These are phyloP conservation scores for Camillea tinctor DNA, from an alignment of 2,329 filamentous ascomycete species.

Conservation along the genomic window DNA sequence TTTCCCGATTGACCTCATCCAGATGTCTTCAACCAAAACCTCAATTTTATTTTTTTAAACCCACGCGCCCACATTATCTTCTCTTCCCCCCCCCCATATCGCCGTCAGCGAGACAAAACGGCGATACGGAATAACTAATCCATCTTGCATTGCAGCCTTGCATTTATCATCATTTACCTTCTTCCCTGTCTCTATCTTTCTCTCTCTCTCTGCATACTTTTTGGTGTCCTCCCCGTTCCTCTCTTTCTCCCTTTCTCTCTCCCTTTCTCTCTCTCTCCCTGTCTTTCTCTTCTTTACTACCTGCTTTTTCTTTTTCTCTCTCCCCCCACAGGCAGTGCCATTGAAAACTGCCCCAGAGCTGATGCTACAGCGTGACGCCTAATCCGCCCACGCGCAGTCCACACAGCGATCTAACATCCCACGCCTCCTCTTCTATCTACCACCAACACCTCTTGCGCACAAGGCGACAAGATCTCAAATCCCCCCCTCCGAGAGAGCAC, in stretches of 20 bases:
- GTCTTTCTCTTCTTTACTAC: slow-evolving; percentile 1
- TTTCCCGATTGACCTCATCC: slow-evolving; percentile 20
- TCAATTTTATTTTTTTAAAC: slow-evolving; percentile 1
- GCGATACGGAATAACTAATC: slow-evolving; percentile 1
- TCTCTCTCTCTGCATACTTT: slow-evolving; percentile 3
- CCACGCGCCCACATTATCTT: not conserved
- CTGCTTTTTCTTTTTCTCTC: slow-evolving; percentile 8
- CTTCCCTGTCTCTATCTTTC: too few relatives aligned
- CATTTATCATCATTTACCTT: slow-evolving; percentile 6
- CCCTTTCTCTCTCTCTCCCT: too few relatives aligned
- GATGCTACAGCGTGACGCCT: slow-evolving; percentile 17
- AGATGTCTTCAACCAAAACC: slow-evolving; percentile 15
- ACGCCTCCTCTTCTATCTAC: slow-evolving; percentile 1
- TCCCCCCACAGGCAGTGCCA: not conserved
- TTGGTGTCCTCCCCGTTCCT: slow-evolving; percentile 3
- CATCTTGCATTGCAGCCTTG: not conserved
- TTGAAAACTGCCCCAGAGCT: slow-evolving; percentile 24
- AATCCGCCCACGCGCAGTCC: slow-evolving; percentile 12
- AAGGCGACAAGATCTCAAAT: not conserved
- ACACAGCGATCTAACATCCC: slow-evolving; percentile 4
- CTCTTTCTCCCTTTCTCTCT: slow-evolving; percentile 7
- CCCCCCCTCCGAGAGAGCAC: not conserved
- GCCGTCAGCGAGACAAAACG: not conserved
- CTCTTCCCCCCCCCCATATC: too few relatives aligned
- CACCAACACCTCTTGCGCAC: slow-evolving; percentile 3